Evolutionary conservation across 176 grass and related monocot genomes (phyloP).

Genomic region (Phoenix roebelenii): DNA sequence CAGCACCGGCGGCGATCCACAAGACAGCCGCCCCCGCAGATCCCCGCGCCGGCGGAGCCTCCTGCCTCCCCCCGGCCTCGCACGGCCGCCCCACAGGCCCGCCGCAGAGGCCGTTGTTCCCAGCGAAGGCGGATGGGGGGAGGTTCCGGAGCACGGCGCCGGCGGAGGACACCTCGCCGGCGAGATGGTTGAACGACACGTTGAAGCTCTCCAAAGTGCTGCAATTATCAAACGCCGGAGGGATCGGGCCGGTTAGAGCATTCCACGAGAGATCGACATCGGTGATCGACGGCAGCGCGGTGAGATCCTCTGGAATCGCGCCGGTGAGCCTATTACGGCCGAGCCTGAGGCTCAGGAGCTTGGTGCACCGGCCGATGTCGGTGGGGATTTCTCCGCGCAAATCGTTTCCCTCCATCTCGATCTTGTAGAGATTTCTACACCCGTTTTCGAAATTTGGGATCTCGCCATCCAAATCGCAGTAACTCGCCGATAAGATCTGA

Average conservation of each 20-base stretch:
- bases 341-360: conserved; percentile 66
- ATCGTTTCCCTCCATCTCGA: conserved; percentile 59
- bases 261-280: conserved; percentile 86
- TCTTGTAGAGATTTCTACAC: conserved; percentile 61
- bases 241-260: conserved; percentile 47
- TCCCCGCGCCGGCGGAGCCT: conserved; percentile 6
- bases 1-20: conserved; percentile 50
- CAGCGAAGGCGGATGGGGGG: conserved; percentile 27
- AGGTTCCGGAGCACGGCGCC: conserved; percentile 24
- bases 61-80: not conserved
- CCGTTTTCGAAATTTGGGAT: conserved; percentile 48
- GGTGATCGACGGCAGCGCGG: conserved; percentile 69
- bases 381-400: conserved; percentile 45
- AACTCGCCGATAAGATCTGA: conserved; percentile 54
- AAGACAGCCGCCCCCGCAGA: conserved; percentile 28
- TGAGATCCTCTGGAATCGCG: conserved; percentile 47
- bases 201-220: conserved; percentile 80
- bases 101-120: conserved; percentile 30
- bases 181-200: conserved; percentile 61
- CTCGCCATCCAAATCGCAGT: conserved; percentile 33
- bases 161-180: conserved; percentile 16
- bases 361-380: conserved; percentile 43
- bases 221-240: conserved; percentile 53
- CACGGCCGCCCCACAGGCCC: conserved; percentile 25
- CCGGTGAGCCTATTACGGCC: conserved; percentile 52